phyloP scores from a whole-genome alignment of 495 filamentous ascomycete species.

The Xylaria bambusicola region DNA sequence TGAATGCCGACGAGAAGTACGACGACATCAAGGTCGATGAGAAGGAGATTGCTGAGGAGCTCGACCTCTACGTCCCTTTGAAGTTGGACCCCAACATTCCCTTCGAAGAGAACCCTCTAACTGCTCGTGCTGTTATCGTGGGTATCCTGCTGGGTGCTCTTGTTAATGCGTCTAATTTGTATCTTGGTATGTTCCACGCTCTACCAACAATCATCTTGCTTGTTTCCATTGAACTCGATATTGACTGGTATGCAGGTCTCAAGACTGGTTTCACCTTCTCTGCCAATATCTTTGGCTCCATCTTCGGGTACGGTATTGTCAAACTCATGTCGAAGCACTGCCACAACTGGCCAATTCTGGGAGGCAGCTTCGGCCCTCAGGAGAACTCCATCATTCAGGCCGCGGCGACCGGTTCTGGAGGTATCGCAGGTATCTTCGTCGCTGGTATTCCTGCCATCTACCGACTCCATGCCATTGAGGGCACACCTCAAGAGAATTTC shows the following conservation, averaged over 20 bases:
- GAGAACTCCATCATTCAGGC: constrained; percentile 70
- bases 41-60: constrained; percentile 37
- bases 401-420: constrained; percentile 63
- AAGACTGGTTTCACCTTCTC: constrained; percentile 68
- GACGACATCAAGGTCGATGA: constrained; percentile 23
- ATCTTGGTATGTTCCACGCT: constrained; percentile 51
- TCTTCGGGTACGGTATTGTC: constrained; percentile 67
- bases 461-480: constrained; percentile 52
- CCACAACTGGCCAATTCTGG: constrained; percentile 57
- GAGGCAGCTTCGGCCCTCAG: constrained; percentile 63
- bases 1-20: constrained; percentile 21
- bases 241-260: too few relatives aligned
- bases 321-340: constrained; percentile 55
- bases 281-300: constrained; percentile 61
- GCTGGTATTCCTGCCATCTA: constrained; percentile 67
- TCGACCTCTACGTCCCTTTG: constrained; percentile 52
- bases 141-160: constrained; percentile 61
- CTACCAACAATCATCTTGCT: neutral
- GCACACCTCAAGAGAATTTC: constrained; percentile 56
- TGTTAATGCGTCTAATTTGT: constrained; percentile 66
- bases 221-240: too few relatives aligned
- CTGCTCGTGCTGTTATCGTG: constrained; percentile 56
- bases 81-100: constrained; percentile 44
- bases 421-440: constrained; percentile 64
- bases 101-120: constrained; percentile 54